Evolutionary conservation across 2,329 filamentous ascomycete genomes (phyloP), one percentile per base, ranked within the genome.

Genomic region (Phialemoniopsis sp.): DNA sequence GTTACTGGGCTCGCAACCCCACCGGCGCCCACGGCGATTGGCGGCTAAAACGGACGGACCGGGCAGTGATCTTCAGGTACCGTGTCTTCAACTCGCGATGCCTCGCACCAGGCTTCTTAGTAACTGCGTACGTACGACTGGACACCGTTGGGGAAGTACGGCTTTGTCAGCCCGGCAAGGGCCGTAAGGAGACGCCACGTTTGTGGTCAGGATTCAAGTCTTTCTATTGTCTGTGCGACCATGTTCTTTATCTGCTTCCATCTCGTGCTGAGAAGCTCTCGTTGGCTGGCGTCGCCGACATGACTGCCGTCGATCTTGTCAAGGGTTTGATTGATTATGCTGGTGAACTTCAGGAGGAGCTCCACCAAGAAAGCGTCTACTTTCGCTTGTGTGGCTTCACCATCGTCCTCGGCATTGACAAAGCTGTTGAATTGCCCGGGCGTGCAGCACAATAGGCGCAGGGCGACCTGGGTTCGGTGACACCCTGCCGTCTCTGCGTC

Each of bases 391-490:
- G 34, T 16, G 4, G 8, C 19, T 7, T 34, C 35, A 13, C 16
- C 37, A 21, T 29, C 29, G 21, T 42, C 33, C 10, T 40, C 38
- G 15, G 35, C 40, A 3, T 37, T 42, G 14, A 44, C 43, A 28
- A 44, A 47, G 17, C 49, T 50, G 13, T 39, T 42, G 5, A 39
- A 17, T 12, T 33, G 30, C 18, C n/a, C 28, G 21, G 38, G n/a
- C 34, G 32, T 14, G 37, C 38, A 13, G 29, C 35, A 8, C 26
- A 50, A 30, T 7, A 46, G 47, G 10, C 50, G 43, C 38, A 51
- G 39, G 1, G 50, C 48, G 8, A 53, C 46, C 37, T 51, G 44
- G 5, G 50, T 53, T 29, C 50, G 48, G 42, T 49, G 50, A 42
- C 50, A 53, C 37, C 43, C 50, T 21, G 44, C 43, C 3, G 50